Evolutionary conservation across 768 basidiomycete genomes (phyloP), one percentile per base, ranked within the genome.

Genomic region (Kondoa subrosea): DNA sequence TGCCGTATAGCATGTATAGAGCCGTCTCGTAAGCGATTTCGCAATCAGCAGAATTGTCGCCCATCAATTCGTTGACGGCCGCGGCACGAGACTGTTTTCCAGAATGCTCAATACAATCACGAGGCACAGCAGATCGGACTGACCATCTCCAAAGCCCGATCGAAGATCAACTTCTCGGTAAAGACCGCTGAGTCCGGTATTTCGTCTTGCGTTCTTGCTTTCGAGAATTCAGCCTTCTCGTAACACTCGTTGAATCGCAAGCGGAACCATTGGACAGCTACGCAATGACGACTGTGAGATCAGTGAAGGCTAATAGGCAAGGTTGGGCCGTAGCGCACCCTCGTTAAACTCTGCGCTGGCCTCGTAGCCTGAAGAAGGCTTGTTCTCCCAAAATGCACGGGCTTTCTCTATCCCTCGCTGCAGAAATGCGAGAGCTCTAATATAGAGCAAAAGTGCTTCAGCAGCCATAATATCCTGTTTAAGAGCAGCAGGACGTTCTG

Each of bases 21-120:
- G 90, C 89, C 73, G 90, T 90, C 74, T 96, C 92, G 77, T 97
- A 99, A 40, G 93, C 80, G 76, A 87, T 87, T 80, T 95, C 90
- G 76, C 91, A 92, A 74, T 89, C 87, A 71, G 87, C 83, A 0
- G 87, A 85, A 31, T 83, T 83, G 57, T 81, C 80, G 50, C 90
- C 89, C 14, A 88, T 79, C 0, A 96, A 81, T 74, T 97, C 93
- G 73, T 91, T 90, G 59, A 87, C 82, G 0, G 93, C 92, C 50
- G 92, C 92, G 0, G 85, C 87, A 3, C 92, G 88, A 72, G 91
- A 92, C 92, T 96, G 78, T 1, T 34, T 16, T 8, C 12, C 26
- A 26, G 17, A 21, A 21, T n/a, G n/a, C n/a, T 26, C 3, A 32
- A 56, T 32, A 25, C 31, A 31, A 33, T 34, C n/a, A 1, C 67